These are phyloP conservation scores for Phytophthora multivora DNA, from an alignment of 352 stramenopile species.

Conservation along the genomic window DNA sequence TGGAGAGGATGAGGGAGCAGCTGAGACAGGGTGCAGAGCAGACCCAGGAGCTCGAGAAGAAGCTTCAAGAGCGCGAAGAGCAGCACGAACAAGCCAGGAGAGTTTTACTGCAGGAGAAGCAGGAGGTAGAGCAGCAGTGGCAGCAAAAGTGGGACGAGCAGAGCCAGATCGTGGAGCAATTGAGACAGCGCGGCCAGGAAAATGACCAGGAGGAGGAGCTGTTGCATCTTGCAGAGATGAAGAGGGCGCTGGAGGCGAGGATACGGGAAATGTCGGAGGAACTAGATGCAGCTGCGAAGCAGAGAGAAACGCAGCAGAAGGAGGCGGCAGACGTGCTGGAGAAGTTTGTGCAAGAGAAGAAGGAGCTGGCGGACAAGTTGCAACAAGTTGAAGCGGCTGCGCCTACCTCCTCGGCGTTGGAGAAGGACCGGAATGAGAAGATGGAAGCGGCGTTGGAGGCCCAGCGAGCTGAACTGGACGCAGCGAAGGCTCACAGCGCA, in stretches of 20 bases:
- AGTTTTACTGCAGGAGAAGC: slow-evolving; percentile 20
- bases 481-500: slow-evolving; percentile 9
- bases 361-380: slow-evolving; percentile 14
- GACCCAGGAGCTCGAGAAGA: slow-evolving; percentile 32
- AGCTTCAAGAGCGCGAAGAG: slow-evolving; percentile 27
- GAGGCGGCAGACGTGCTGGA: slow-evolving; percentile 7
- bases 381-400: slow-evolving; percentile 16
- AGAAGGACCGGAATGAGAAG: slow-evolving; percentile 15
- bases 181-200: background rate
- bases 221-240: slow-evolving; percentile 20
- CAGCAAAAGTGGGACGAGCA: slow-evolving; percentile 21
- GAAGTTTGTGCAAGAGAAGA: slow-evolving; percentile 26
- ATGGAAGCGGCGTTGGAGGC: slow-evolving; percentile 4
- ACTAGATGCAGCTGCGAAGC: slow-evolving; percentile 18
- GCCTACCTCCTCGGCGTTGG: background rate
- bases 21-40: slow-evolving; percentile 42
- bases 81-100: slow-evolving; percentile 15
- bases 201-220: slow-evolving; percentile 40
- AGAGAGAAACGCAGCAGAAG: slow-evolving; percentile 18
- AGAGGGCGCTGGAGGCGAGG: slow-evolving; percentile 28
- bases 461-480: slow-evolving; percentile 10
- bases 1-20: slow-evolving; percentile 46
- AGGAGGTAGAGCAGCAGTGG: slow-evolving; percentile 19
- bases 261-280: slow-evolving; percentile 25
- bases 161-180: slow-evolving; percentile 21